Evolutionary conservation across 208 protist species (phyloP).

Genomic region (Wallacemonas sp.): DNA sequence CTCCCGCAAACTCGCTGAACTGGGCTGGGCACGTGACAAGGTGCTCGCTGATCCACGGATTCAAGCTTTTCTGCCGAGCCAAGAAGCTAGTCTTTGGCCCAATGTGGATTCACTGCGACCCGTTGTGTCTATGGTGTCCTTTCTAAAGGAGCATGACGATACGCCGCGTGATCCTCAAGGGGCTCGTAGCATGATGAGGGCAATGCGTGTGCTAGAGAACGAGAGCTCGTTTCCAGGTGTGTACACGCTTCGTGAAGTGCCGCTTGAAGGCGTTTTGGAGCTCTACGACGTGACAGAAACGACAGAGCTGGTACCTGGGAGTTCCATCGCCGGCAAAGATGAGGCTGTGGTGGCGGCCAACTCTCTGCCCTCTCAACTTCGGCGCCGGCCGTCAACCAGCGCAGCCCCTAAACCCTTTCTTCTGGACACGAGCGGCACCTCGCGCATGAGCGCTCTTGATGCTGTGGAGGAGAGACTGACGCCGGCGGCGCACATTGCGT

Average conservation of each 20-base stretch:
- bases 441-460: slow-evolving; percentile 26
- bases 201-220: slow-evolving; percentile 35
- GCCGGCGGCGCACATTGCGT: background rate
- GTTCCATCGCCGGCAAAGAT: background rate
- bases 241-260: slow-evolving; percentile 51
- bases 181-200: slow-evolving; percentile 31
- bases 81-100: slow-evolving; percentile 58
- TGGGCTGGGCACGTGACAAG: slow-evolving; percentile 55
- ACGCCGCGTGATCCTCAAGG: slow-evolving; percentile 17
- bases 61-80: slow-evolving; percentile 41
- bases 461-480: background rate
- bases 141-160: slow-evolving; percentile 48
- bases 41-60: slow-evolving; percentile 45
- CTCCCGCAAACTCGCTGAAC: slow-evolving; percentile 33
- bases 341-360: background rate
- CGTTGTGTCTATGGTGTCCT: slow-evolving; percentile 46
- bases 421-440: background rate
- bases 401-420: background rate
- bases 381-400: background rate
- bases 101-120: slow-evolving; percentile 27
- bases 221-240: slow-evolving; percentile 55
- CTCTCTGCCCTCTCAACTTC: background rate
- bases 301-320: slow-evolving; percentile 3
- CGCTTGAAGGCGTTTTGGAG: slow-evolving; percentile 35
- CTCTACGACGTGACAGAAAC: slow-evolving; percentile 26